Base-by-base conservation (phyloP, 495 filamentous ascomycete species). In the Daldinia caldariorum region DNA sequence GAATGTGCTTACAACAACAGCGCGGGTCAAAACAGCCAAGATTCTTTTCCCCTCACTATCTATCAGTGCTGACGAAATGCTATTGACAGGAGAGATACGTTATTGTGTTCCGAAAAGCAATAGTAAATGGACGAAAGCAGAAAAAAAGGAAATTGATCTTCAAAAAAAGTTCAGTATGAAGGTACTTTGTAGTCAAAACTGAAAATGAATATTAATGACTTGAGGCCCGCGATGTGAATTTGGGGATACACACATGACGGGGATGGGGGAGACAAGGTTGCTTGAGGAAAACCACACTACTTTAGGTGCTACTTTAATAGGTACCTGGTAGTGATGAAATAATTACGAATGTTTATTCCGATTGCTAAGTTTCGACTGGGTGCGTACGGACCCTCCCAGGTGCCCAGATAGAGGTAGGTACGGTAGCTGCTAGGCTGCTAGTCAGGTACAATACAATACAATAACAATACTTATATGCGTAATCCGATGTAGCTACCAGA, bases 301-400 rank as follows among this genome's bases (percentile, higher is more conserved):
- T 3, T 26, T 26, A 26, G 26, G 26, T 26, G 26, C 26, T 26
- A 26, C 1, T 16, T n/a, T n/a, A n/a, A n/a, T n/a, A n/a, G n/a
- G n/a, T n/a, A n/a, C n/a, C n/a, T n/a, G n/a, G n/a, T 47, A 47
- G 18, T 47, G 43, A 22, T 47, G 43, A 47, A 47, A 47, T 22
- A 47, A 47, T 47, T 47, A 22, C 43, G 43, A 47, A 47, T 47
- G 43, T 47, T 47, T 47, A 47, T 47, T 47, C 43, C 43, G 43
- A 47, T 47, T 47, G 43, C 16, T 47, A 47, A 47, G 43, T 47
- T 47, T 47, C 1, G 43, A 47, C 43, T 47, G 9, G 43, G 43
- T 47, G 43, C 43, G 43, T 47, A 47, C 43, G 43, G 43, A 8
- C 43, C 43, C 43, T 47, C 12, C 14, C 18, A 10, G 43, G 43